phyloP scores from a whole-genome alignment of 2,329 filamentous ascomycete species.

The Aspergillus fischeri region DNA sequence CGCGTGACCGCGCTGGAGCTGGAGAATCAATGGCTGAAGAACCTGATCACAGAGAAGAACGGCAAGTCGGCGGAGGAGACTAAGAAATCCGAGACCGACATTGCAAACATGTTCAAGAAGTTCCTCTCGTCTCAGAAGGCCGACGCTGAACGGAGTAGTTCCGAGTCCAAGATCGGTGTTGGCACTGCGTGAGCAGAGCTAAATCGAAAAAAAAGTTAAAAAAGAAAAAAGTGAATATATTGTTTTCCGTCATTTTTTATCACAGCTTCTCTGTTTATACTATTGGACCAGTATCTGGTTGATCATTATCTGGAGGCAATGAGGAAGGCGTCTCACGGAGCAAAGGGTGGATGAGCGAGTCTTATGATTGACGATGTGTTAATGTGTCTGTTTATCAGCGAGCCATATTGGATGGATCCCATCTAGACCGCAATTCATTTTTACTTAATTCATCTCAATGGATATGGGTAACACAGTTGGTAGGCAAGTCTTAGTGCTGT shows the following conservation, averaged over 20 bases:
- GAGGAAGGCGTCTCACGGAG: constrained; percentile 16
- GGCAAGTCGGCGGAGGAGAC: constrained; percentile 27
- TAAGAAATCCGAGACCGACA: constrained; percentile 43
- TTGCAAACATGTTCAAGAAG: constrained; percentile 39
- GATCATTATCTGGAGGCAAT: constrained; percentile 2
- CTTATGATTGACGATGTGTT: constrained; percentile 14
- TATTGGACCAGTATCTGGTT: constrained; percentile 2
- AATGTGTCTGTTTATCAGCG: neutral
- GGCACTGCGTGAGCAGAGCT: constrained; percentile 21
- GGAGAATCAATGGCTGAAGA: constrained; percentile 78
- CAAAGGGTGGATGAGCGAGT: constrained; percentile 3
- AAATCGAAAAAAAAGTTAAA: constrained; percentile 12
- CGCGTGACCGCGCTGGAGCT: constrained; percentile 71
- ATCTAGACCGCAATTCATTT: neutral
- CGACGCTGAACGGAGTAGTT: constrained; percentile 23
- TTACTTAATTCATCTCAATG: neutral
- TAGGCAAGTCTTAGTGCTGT: too few species aligned
- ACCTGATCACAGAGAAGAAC: constrained; percentile 77
- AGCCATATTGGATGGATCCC: neutral
- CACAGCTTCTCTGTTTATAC: constrained; percentile 9
- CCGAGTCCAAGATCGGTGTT: constrained; percentile 31
- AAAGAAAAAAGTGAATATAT: constrained; percentile 6
- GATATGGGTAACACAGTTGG: neutral
- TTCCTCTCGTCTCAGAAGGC: constrained; percentile 35
- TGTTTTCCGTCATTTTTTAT: neutral